Evolutionary conservation across 2,329 filamentous ascomycete species (phyloP).

Genomic region (Alternaria sp.): DNA sequence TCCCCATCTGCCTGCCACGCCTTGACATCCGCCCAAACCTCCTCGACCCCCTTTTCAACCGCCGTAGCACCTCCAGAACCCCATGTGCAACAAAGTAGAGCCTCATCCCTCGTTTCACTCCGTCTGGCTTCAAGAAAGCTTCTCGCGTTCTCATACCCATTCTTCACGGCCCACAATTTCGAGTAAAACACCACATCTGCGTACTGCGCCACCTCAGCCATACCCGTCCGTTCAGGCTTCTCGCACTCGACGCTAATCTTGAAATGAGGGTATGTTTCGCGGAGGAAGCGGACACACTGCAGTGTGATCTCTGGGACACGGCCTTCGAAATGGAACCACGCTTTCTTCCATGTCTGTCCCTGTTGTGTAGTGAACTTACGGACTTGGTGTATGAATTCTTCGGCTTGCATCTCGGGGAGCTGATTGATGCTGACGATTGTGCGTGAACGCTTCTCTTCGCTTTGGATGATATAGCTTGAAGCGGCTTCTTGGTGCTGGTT

Average conservation of each 20-base stretch:
- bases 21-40: conserved; percentile 7
- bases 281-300: conserved; percentile 65
- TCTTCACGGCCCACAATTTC: conserved; percentile 68
- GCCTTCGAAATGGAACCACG: conserved; percentile 79
- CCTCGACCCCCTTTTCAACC: conserved; percentile 43
- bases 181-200: conserved; percentile 79
- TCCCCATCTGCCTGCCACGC: conserved; percentile 12
- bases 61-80: conserved; percentile 61
- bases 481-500: conserved; percentile 62
- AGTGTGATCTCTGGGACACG: conserved; percentile 68
- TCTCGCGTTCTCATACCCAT: conserved; percentile 11
- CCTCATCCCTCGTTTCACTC: conserved; percentile 45
- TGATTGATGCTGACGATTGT: conserved; percentile 75
- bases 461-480: conserved; percentile 73
- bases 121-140: conserved; percentile 44
- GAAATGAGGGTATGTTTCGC: conserved; percentile 41
- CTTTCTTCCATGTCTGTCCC: neutral
- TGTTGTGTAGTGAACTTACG: neutral
- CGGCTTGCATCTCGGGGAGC: conserved; percentile 69
- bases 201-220: conserved; percentile 64
- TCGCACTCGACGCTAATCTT: conserved; percentile 74
- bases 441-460: conserved; percentile 63
- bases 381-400: conserved; percentile 60
- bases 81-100: conserved; percentile 65
- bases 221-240: conserved; percentile 68